A percentile compares a stretch with the other conserved stretches of the same genome.
phyloP scores from a whole-genome alignment of 2,329 filamentous ascomycete species.

The Cladorrhinum sp. region DNA sequence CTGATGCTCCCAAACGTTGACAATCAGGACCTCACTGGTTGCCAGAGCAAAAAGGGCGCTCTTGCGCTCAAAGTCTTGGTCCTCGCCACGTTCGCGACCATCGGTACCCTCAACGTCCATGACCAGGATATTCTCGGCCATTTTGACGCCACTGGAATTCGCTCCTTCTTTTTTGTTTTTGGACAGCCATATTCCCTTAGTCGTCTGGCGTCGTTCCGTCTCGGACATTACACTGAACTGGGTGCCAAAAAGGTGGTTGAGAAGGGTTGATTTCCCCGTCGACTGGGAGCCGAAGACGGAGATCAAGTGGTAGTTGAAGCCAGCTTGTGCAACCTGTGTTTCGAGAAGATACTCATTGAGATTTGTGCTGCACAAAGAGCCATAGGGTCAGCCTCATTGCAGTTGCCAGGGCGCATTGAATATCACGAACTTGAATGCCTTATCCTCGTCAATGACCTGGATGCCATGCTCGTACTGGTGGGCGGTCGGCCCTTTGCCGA shows the following conservation, averaged over 20 bases:
- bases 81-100: conserved; percentile 90
- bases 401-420: conserved; percentile 17
- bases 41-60: conserved; percentile 95
- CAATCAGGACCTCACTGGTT: conserved; percentile 94
- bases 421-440: conserved; percentile 83
- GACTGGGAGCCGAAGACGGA: conserved; percentile 99
- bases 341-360: conserved; percentile 78
- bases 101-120: conserved; percentile 99
- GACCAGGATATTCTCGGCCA: conserved; percentile 97
- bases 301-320: conserved; percentile 99
- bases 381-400: conserved; percentile 17
- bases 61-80: conserved; percentile 98
- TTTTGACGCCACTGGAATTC: conserved; percentile 48
- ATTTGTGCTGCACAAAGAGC: conserved; percentile 54
- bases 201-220: conserved; percentile 88
- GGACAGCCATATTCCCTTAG: conserved; percentile 99
- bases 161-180: conserved; percentile 75
- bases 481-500: conserved; percentile 62
- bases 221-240: conserved; percentile 98
- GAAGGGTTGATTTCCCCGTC: conserved; percentile 93
- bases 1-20: conserved; percentile 99
- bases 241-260: conserved; percentile 94
- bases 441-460: conserved; percentile 94
- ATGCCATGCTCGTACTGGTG: conserved; percentile 86
- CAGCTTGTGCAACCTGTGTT: conserved; percentile 77